phyloP scores from a whole-genome alignment of 495 filamentous ascomycete genomes.

The Penicillium egyptiacum region DNA sequence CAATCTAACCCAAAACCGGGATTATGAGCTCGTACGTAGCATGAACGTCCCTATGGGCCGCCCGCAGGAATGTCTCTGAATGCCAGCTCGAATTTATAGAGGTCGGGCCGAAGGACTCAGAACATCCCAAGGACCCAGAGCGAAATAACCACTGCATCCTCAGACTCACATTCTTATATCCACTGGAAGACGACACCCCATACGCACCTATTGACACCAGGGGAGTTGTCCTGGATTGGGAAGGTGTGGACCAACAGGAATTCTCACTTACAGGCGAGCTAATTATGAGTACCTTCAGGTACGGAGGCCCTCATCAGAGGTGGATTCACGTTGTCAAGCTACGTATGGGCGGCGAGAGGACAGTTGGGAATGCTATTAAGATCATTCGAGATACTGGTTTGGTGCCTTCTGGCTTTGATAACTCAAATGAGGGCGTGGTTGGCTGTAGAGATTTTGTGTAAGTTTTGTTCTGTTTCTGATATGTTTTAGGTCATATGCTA shows the following conservation, averaged over 20 bases:
- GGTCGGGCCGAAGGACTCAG: not conserved
- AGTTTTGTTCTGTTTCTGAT: not conserved
- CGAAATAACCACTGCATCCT: not conserved
- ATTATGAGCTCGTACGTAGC: not conserved
- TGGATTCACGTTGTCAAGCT: not conserved
- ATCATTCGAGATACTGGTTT: not conserved
- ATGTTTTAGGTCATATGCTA: not conserved
- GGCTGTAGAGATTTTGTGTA: not conserved
- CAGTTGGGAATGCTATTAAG: not conserved
- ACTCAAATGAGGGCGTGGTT: not conserved
- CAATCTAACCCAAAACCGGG: not conserved
- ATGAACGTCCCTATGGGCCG: not conserved
- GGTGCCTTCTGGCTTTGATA: not conserved
- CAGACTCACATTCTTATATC: not conserved
- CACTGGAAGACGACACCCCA: not conserved
- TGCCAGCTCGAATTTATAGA: not conserved
- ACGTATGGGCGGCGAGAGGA: not conserved
- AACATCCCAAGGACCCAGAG: not conserved
- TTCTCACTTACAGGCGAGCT: not conserved
- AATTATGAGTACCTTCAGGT: not conserved
- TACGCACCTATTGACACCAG: not conserved
- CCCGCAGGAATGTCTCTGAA: not conserved
- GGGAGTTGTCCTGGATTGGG: not conserved
- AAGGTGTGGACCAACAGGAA: not conserved
- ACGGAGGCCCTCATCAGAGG: not conserved